A percentile compares a stretch with the other conserved stretches of the same genome.
Evolutionary conservation across 2,329 filamentous ascomycete species (phyloP).

Genomic region (Diplodia seriata): DNA sequence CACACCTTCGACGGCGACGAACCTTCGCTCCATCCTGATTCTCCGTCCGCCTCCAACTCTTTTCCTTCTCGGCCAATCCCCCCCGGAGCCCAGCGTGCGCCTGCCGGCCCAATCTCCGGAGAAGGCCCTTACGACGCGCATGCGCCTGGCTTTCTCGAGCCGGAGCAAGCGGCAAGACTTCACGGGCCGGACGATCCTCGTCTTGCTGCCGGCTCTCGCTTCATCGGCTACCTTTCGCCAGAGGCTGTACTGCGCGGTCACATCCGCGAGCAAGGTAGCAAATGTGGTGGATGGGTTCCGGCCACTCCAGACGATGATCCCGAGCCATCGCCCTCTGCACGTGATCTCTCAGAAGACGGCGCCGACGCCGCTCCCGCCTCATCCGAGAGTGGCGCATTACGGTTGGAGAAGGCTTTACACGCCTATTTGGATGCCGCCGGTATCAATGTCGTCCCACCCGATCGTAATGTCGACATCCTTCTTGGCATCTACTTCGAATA

Average conservation of each 20-base stretch:
- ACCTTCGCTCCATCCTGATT: conserved; percentile 33
- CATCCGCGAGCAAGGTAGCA: conserved; percentile 39
- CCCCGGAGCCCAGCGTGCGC: background rate
- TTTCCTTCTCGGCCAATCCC: conserved; percentile 38
- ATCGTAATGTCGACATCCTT: conserved; percentile 47
- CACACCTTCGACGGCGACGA: conserved; percentile 51
- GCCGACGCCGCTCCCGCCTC: background rate
- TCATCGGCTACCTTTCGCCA: conserved; percentile 56
- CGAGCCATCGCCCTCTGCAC: background rate
- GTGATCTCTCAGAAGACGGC: conserved; percentile 37
- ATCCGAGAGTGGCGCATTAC: background rate
- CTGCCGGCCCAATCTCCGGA: background rate
- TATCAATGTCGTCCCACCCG: conserved; percentile 45
- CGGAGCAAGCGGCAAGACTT: conserved; percentile 5
- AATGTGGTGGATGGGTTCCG: conserved; percentile 46
- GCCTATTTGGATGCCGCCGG: conserved; percentile 49
- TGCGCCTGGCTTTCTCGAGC: background rate
- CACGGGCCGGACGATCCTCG: conserved; percentile 35
- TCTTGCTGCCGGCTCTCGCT: conserved; percentile 44
- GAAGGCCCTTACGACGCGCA: background rate
- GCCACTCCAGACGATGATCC: conserved; percentile 34
- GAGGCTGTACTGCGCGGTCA: conserved; percentile 56
- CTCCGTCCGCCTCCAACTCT: conserved; percentile 33
- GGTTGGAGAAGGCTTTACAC: conserved; percentile 44
- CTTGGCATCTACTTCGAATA: conserved; percentile 55